Evolutionary conservation across 78 protist species (phyloP), one percentile per base, ranked within the genome.

Genomic region (Dictyostelium firmibasis): DNA sequence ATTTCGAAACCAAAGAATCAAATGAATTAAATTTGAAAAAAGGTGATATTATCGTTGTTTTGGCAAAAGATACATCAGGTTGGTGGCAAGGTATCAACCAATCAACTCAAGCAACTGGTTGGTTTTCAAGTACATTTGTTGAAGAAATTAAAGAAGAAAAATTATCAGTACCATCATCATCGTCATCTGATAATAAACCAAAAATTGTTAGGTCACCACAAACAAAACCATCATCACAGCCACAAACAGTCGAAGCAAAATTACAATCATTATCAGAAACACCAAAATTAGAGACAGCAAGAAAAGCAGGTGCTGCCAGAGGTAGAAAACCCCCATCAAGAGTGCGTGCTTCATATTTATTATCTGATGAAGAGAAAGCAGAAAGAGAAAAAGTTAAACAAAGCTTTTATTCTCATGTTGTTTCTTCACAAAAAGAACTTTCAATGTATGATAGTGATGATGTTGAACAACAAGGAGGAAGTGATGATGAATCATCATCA

Each of bases 31-130:
- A 44, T 36, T 38, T 92, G 50, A 92, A 74, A 33, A 69, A 47
- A 23, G 96, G 96, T n/a, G 96, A 92, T 8, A 92, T 76, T 13
- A 53, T 92, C 27, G 36, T 72, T 1, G 72, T 92, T 36, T 7
- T 44, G 4, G 23, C 75, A 23, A 86, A 92, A 27, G 96, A 92
- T 84, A 0, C 74, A 13, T 36, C 85, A 14, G 75, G 75, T 67
- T 92, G 96, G 96, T 92, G 96, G 96, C 91, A 92, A 84, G 96
- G 96, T 41, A 35, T 38, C 18, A 87, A 87, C 67, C 85, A 41
- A 81, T n/a, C 85, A n/a, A 35, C 38, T 14, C 85, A 84, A 16
- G 53, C 38, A 43, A 47, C 67, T 57, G 93, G 93, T 79, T 87
- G 93, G 93, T 87, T 87, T 74, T 87, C 93, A 25, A 53, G 44